A percentile compares a stretch with the other conserved stretches of the same genome.
phyloP scores from a whole-genome alignment of 2,329 filamentous ascomycete species.

The Bertia moriformis region DNA sequence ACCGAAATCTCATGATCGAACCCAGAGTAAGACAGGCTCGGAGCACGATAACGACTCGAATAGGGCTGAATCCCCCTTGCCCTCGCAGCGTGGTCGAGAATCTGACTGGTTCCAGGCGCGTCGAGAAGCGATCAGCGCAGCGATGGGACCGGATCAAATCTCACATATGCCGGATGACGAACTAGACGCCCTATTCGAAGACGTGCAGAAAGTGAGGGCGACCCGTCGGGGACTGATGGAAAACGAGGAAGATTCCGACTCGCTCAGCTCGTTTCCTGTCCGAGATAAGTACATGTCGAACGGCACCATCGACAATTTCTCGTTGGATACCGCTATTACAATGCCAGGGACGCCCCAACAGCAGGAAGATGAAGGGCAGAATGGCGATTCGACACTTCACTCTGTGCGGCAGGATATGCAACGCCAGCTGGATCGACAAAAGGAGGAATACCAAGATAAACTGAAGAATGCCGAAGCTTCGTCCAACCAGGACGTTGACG shows the following conservation, averaged over 20 bases:
- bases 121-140: constrained; percentile 79
- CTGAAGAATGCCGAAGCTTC: constrained; percentile 52
- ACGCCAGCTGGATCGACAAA: constrained; percentile 66
- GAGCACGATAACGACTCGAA: constrained; percentile 63
- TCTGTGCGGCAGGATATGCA: constrained; percentile 74
- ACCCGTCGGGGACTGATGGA: constrained; percentile 59
- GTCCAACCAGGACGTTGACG: constrained; percentile 36
- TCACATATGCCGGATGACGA: constrained; percentile 84
- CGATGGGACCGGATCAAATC: constrained; percentile 82
- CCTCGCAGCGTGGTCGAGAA: constrained; percentile 55
- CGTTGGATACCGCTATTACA: constrained; percentile 81
- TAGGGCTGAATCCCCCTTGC: constrained; percentile 71
- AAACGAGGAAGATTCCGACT: constrained; percentile 80
- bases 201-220: constrained; percentile 77
- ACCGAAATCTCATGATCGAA: constrained; percentile 43
- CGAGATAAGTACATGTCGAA: constrained; percentile 93
- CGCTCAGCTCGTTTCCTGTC: constrained; percentile 70
- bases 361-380: constrained; percentile 21
- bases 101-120: constrained; percentile 91
- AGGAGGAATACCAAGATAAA: constrained; percentile 67
- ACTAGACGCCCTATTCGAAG: constrained; percentile 81
- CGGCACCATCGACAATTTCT: constrained; percentile 90
- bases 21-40: constrained; percentile 57
- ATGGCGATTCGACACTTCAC: constrained; percentile 62
- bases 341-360: constrained; percentile 77